Base-by-base conservation (phyloP, 257 asterid species). In the Nicotiana benthamiana region DNA sequence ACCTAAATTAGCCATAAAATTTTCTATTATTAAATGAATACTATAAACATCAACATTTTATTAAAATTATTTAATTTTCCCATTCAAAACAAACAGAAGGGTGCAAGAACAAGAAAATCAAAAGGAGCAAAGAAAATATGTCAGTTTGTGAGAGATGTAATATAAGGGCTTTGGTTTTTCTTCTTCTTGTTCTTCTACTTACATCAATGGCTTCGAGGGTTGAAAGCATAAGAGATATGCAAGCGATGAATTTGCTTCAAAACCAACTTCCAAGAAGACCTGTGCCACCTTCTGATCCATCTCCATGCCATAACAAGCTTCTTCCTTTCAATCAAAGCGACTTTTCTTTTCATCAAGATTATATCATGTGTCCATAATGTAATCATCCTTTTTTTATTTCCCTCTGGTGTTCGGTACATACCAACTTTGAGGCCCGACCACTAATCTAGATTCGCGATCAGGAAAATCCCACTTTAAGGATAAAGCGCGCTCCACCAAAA, bases 241-340 rank as follows among this genome's bases (percentile, higher is more conserved):
- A 70, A 81, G 85, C 27, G 54, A 78, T n/a, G 77, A 70, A 43
- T 56, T 84, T 90, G 65, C 65, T 87, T 26, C 85, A 57, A 80
- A 86, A 79, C n/a, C 84, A 85, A 60, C 83, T 92, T 36, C 94
- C 94, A 28, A 88, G 90, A 82, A 94, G 94, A 68, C 87, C 81
- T 3, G 92, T 87, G 80, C 94, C 97, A 2, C 94, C 97, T 11
- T 92, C 97, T 10, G 90, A 83, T 79, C 89, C 97, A 48, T 92
- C 97, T 3, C 54, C 34, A 3, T 92, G 94, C 84, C 97, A 92
- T 79, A 85, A 90, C 89, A 85, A 53, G 75, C 79, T 89, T 77
- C 75, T 81, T 61, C 87, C 87, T 88, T 68, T 51, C 57, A 56
- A 34, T 6, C 81, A 70, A 13, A 75, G 26, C 77, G 83, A 85